Evolutionary conservation across 441 rosid genomes (phyloP).

Genomic region (Theobroma grandiflorum): DNA sequence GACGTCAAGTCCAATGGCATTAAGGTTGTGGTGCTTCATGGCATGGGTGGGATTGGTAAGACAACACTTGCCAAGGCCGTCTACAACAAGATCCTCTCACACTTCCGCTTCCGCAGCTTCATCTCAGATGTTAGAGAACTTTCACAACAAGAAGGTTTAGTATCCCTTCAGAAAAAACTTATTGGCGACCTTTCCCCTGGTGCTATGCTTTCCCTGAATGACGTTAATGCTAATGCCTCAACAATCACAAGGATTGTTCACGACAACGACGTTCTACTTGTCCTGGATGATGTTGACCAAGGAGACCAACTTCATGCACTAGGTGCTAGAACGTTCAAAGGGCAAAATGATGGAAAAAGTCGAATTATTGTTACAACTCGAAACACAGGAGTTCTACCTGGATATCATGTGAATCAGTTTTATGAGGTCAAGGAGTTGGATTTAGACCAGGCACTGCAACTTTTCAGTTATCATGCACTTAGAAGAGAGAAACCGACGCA

Average conservation of each 20-base stretch:
- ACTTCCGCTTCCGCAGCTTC: conserved; percentile 48
- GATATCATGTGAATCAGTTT: conserved; percentile 16
- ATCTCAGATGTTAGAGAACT: conserved; percentile 54
- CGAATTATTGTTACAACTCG: conserved; percentile 45
- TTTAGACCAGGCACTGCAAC: conserved; percentile 28
- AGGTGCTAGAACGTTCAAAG: conserved; percentile 3
- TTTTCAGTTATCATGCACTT: conserved; percentile 66
- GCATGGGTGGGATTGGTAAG: conserved; percentile 77
- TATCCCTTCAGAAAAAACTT: conserved; percentile 44
- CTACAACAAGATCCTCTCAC: conserved; percentile 45
- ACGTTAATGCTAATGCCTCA: conserved; percentile 21
- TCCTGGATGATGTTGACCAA: conserved; percentile 50
- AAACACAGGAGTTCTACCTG: conserved; percentile 31
- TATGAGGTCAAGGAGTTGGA: conserved; percentile 45
- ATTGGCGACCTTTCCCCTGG: conserved; percentile 34
- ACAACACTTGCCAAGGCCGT: conserved; percentile 64
- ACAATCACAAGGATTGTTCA: conserved; percentile 31
- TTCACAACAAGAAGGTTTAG: conserved; percentile 34
- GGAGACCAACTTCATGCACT: conserved; percentile 39
- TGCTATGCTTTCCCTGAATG: conserved; percentile 4
- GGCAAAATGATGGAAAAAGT: conserved; percentile 41
- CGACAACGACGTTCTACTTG: conserved; percentile 30
- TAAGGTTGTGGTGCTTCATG: conserved; percentile 53
- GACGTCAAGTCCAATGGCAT: conserved; percentile 38
- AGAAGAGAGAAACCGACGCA: conserved; percentile 51